phyloP scores from a whole-genome alignment of 2,329 filamentous ascomycete species.

The Penicillium capsulatum region DNA sequence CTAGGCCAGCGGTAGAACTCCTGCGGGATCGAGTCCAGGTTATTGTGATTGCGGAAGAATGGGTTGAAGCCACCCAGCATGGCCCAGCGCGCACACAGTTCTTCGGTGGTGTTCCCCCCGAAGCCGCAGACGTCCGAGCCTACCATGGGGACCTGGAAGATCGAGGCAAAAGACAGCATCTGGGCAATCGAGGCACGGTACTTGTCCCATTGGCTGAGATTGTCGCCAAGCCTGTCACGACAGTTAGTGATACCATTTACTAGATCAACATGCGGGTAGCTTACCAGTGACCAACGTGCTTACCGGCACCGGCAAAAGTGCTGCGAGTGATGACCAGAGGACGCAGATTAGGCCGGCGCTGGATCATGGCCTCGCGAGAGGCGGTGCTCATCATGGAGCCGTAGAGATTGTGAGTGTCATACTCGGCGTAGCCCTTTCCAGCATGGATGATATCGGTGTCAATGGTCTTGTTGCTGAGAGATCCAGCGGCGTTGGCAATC shows the following conservation, averaged over 20 bases:
- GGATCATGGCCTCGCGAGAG: constrained; percentile 62
- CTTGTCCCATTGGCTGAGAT: constrained; percentile 55
- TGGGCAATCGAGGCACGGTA: constrained; percentile 58
- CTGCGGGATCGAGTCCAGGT: constrained; percentile 52
- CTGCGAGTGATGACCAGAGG: constrained; percentile 71
- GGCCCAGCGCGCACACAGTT: constrained; percentile 72
- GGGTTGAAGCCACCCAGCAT: constrained; percentile 67
- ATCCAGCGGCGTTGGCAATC: constrained; percentile 60
- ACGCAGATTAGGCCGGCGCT: constrained; percentile 58
- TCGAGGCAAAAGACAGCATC: constrained; percentile 58
- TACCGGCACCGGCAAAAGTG: constrained; percentile 69
- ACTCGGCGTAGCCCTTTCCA: constrained; percentile 62
- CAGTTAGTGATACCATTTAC: not conserved
- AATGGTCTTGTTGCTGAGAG: constrained; percentile 55
- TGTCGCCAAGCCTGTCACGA: constrained; percentile 53
- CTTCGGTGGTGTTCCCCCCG: constrained; percentile 60
- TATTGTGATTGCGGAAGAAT: constrained; percentile 73
- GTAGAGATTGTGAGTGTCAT: constrained; percentile 74
- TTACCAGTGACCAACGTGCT: constrained; percentile 54
- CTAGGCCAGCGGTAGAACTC: constrained; percentile 69
- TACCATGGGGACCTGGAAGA: constrained; percentile 66
- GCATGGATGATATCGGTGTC: constrained; percentile 62
- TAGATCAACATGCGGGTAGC: not conserved
- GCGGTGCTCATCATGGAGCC: constrained; percentile 69
- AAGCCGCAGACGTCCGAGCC: constrained; percentile 77